Evolutionary conservation across 225 moss, liverwort and hornwort genomes (phyloP).

Genomic region (Asterella californica): DNA sequence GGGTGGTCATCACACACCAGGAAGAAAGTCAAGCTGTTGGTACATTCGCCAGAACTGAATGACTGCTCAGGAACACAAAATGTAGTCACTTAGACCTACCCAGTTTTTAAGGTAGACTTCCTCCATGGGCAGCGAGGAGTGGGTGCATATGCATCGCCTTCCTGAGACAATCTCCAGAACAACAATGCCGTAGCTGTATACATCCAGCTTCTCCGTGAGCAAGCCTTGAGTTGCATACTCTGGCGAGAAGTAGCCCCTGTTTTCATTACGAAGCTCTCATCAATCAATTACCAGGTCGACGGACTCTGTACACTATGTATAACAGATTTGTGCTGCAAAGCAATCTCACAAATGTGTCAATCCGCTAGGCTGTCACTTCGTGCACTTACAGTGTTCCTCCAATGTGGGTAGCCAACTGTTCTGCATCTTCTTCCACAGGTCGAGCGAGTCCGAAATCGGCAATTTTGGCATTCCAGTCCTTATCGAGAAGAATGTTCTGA

Average conservation of each 20-base stretch:
- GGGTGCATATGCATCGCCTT: constrained; percentile 22
- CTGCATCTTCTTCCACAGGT: constrained; percentile 12
- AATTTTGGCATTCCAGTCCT: constrained; percentile 22
- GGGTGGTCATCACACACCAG: background rate
- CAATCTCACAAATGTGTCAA: background rate
- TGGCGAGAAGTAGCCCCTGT: constrained; percentile 38
- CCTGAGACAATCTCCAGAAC: constrained; percentile 35
- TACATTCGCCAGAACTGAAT: too few relatives aligned
- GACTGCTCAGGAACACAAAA: too few relatives aligned
- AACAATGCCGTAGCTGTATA: constrained; percentile 34
- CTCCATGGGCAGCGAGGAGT: constrained; percentile 5
- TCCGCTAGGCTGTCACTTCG: background rate
- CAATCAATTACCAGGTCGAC: background rate
- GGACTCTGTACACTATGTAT: too few relatives aligned
- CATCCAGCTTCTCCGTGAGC: constrained; percentile 26
- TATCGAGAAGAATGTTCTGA: constrained; percentile 29
- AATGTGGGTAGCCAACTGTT: constrained; percentile 18
- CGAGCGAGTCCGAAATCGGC: constrained; percentile 30
- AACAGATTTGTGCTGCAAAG: background rate
- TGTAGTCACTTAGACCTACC: background rate
- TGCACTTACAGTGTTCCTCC: constrained; percentile 28
- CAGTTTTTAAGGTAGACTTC: background rate
- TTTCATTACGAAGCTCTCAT: background rate
- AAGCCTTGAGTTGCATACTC: constrained; percentile 30
- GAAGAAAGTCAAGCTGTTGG: background rate